Base-by-base conservation (phyloP, 495 filamentous ascomycete genomes). In the Patellaria atrata region DNA sequence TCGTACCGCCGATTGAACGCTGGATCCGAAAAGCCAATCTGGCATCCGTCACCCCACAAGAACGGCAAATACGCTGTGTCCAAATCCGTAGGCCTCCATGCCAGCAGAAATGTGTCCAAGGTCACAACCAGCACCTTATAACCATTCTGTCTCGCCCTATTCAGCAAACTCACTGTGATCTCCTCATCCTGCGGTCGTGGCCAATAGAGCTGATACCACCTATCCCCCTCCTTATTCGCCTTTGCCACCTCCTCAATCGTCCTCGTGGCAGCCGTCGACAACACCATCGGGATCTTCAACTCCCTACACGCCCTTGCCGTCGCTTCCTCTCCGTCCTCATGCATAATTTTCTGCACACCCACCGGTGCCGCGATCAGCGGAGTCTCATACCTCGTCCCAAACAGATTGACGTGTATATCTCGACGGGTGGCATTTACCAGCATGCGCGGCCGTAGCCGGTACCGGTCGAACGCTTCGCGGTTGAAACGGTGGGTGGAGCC, bases 381-480 rank as follows among this genome's bases (percentile, higher is more conserved):
- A 23, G 41, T 43, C 5, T 34, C 34, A 28, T 52, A 50, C 10
- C 31, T 35, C 9, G n/a, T 32, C 1, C 49, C 49, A 22, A 52
- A 52, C 5, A 52, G 46, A 27, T 43, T 35, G 13, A 52, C 49
- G 6, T 35, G 40, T 3, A 48, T 14, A 27, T 50, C 46, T 10
- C 50, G 44, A 17, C 22, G 27, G 1, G 50, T 68, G 0, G 61
- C 61, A 40, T 70, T 62, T 24, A 63, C 44, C 6, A 69, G 54
- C 41, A 51, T 40, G 27, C 34, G 33, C 10, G 50, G 26, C 13
- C 46, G 37, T 0, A 50, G 31, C 1, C 41, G 46, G 38, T 50
- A 50, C 3, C 41, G 41, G 1, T 50, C 42, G 26, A 50, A 50
- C 1, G 46, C 46, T 3, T 37, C 43, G 5, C 35, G 14, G 20